Evolutionary conservation across 345 rosid species (phyloP).

Genomic region (Pistacia vera): DNA sequence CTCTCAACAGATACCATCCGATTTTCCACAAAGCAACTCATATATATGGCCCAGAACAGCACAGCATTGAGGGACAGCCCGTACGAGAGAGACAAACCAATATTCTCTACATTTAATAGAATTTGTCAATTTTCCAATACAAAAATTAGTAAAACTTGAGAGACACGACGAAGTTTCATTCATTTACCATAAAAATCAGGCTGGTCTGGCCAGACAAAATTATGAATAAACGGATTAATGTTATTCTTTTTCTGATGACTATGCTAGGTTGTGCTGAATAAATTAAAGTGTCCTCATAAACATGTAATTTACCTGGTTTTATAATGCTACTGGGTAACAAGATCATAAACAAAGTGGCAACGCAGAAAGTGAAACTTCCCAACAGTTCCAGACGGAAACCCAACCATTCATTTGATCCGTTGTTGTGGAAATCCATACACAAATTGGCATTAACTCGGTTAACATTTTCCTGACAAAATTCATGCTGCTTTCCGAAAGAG

Average conservation of each 20-base stretch:
- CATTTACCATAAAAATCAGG: neutral
- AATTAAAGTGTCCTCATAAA: neutral
- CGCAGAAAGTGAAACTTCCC: constrained; percentile 79
- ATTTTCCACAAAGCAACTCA: constrained; percentile 92
- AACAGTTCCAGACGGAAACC: constrained; percentile 83
- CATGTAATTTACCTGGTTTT: constrained; percentile 67
- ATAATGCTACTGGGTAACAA: constrained; percentile 76
- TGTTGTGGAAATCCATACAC: constrained; percentile 90
- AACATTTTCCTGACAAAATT: constrained; percentile 71
- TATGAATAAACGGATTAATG: no score
- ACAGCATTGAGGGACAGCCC: constrained; percentile 86
- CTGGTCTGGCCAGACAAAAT: neutral
- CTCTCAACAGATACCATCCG: constrained; percentile 95
- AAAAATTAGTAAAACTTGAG: neutral
- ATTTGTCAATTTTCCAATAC: neutral
- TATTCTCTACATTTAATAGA: constrained; percentile 57
- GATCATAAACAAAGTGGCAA: constrained; percentile 76
- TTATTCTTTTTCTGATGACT: no score
- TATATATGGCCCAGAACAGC: constrained; percentile 73
- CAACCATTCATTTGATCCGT: constrained; percentile 90
- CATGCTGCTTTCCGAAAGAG: constrained; percentile 59
- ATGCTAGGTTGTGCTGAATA: no score
- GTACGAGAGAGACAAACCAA: constrained; percentile 88
- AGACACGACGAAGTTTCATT: neutral
- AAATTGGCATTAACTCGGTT: constrained; percentile 67